Conservation (phyloP, 805 yeast species). For the Scheffersomyces spartinae region DNA sequence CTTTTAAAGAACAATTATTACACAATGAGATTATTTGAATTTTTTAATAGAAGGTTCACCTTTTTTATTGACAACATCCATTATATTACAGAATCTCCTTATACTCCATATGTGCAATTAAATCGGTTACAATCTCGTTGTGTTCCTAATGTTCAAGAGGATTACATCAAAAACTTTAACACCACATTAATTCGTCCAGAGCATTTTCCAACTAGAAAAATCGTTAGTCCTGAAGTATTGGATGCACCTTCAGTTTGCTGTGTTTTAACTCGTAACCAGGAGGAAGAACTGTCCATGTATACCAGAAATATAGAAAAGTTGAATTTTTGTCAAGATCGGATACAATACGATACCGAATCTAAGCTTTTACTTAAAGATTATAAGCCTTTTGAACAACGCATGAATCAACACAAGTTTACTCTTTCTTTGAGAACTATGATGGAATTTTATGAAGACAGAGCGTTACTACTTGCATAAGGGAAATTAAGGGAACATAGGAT, state of each 20-base stretch:
- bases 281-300: too few relatives aligned
- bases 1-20: constrained; percentile 15
- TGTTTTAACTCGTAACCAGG: too few relatives aligned
- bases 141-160: constrained; percentile 6
- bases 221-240: background rate
- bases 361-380: constrained; percentile 15
- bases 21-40: constrained; percentile 12
- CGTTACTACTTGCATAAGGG: too few relatives aligned
- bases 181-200: constrained; percentile 4
- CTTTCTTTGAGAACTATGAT: constrained; percentile 7
- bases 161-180: constrained; percentile 6
- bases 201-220: constrained; percentile 7
- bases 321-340: constrained; percentile 10
- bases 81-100: too few relatives aligned
- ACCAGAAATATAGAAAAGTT: constrained; percentile 16
- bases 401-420: constrained; percentile 2
- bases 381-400: constrained; percentile 8
- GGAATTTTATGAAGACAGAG: constrained; percentile 10
- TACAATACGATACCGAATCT: constrained; percentile 15
- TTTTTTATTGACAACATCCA: constrained; percentile 9
- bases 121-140: constrained; percentile 10
- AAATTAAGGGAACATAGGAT: too few relatives aligned
- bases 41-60: constrained; percentile 10
- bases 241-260: too few relatives aligned
- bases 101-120: too few relatives aligned